Evolutionary conservation across 176 grass and related monocot species (phyloP), one percentile per base, ranked within the genome.

Genomic region (Dendrocalamus sinicus): DNA sequence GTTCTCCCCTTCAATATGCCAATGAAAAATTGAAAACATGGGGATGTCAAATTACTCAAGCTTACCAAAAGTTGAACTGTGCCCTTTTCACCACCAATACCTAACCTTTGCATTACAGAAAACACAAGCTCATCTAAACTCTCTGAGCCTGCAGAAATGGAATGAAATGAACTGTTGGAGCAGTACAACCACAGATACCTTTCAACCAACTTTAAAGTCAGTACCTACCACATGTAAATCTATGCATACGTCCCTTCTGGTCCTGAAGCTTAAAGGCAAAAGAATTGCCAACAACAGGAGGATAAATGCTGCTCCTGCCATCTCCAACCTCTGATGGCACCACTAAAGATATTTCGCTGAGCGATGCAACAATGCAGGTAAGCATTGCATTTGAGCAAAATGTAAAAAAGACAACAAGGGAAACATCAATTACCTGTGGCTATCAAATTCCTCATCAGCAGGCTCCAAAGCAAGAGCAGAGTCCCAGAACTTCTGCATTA

Each of bases 401-500:
- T 10, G 62, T 15, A 19, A 40, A 73, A 44, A 93, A 32, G 19
- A 77, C 37, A 9, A 79, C 2, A 23, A 83, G 80, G 20, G 63
- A 87, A 74, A 22, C 22, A 68, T 43, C 55, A 53, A 78, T 54
- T 26, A 96, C 96, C 93, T 96, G 48, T 88, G 90, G 50, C 74
- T 92, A 84, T 99, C 96, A 83, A 86, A 91, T 76, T 96, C 88
- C 60, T 90, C 87, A 8, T 94, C 90, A 46, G 90, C 70, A 72
- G 90, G 86, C 17, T 99, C 93, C 55, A 99, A 82, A 86, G 93
- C 82, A 91, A 99, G 89, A 79, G 96, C 90, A 28, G 96, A 99
- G 67, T 99, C 96, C 96, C 93, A 96, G 47, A 99, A 94, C 68
- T 94, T 96, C 4, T 99, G 93, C 92, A 99, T 91, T 72, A 99